These are phyloP conservation scores for Neoboletus subvelutipes DNA, from an alignment of 768 basidiomycete genomes.

Conservation along the genomic window DNA sequence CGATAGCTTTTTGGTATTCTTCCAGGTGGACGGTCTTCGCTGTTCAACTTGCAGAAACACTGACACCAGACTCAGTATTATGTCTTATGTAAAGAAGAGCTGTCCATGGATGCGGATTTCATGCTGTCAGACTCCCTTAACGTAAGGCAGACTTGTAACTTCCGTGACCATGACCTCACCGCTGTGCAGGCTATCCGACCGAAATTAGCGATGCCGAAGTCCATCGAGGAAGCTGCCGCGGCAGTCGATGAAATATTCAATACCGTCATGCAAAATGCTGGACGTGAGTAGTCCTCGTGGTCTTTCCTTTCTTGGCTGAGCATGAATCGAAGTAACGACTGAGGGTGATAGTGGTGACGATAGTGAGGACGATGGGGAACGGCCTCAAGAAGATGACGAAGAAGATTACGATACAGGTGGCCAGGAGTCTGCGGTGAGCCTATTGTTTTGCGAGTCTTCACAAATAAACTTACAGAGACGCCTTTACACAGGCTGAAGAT, in stretches of 20 bases:
- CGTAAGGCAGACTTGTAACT: constrained; percentile 40
- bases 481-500: constrained; percentile 46
- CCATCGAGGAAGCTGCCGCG: constrained; percentile 78
- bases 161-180: constrained; percentile 1
- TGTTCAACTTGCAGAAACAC: background rate
- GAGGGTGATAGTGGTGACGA: constrained; percentile 50
- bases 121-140: constrained; percentile 95
- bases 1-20: constrained; percentile 89
- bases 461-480: background rate
- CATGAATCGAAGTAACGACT: constrained; percentile 27
- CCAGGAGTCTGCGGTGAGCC: constrained; percentile 56
- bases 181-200: constrained; percentile 75
- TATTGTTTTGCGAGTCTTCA: constrained; percentile 1
- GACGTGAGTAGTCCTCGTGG: constrained; percentile 39
- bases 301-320: constrained; percentile 15
- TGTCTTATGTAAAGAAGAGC: constrained; percentile 77
- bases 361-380: constrained; percentile 46
- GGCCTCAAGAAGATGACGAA: constrained; percentile 52
- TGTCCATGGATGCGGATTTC: constrained; percentile 99
- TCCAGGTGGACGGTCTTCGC: constrained; percentile 62
- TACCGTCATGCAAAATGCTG: constrained; percentile 57
- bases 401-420: constrained; percentile 57
- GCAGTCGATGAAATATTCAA: constrained; percentile 92
- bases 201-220: constrained; percentile 67
- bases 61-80: constrained; percentile 59